Evolutionary conservation across 73 alveolate species (phyloP).

Genomic region (Symbiodinium pilosum): DNA sequence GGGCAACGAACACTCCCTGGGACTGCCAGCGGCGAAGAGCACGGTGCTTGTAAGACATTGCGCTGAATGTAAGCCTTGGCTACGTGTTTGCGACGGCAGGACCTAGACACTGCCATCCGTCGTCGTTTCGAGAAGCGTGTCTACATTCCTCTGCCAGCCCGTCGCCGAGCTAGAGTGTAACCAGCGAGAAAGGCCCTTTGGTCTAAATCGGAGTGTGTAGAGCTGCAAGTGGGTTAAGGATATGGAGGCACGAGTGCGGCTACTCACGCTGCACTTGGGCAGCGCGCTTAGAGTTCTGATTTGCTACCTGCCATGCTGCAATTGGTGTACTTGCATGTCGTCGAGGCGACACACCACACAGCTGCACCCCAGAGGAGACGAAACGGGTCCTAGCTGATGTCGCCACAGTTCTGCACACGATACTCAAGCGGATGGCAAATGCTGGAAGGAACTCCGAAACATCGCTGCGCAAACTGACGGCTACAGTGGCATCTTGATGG

Average conservation of each 20-base stretch:
- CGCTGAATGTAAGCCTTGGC: background rate
- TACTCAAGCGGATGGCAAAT: too few species aligned
- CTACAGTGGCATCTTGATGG: constrained; percentile 29
- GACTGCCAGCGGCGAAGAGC: constrained; percentile 95
- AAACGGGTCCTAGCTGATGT: too few species aligned
- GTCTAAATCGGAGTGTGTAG: background rate
- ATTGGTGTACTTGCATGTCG: too few species aligned
- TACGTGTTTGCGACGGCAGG: background rate
- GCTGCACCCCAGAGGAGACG: constrained; percentile 71
- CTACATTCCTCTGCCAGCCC: constrained; percentile 99
- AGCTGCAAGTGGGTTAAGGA: background rate
- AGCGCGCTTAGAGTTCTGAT: background rate
- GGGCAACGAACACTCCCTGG: constrained; percentile 99
- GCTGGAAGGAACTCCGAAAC: constrained; percentile 12
- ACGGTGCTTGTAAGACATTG: background rate
- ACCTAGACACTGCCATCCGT: constrained; percentile 99
- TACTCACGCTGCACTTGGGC: constrained; percentile 78
- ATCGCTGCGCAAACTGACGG: constrained; percentile 71
- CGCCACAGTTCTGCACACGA: too few species aligned
- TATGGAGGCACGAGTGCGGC: constrained; percentile 49
- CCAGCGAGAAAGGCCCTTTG: background rate
- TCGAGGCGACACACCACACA: constrained; percentile 78
- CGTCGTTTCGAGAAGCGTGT: constrained; percentile 99
- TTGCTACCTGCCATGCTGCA: too few species aligned
- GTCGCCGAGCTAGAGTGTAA: background rate